Percentiles rank a stretch among this genome's conserved stretches.
Evolutionary conservation across 176 grass and related monocot species (phyloP).

Genomic region (Themeda triandra): DNA sequence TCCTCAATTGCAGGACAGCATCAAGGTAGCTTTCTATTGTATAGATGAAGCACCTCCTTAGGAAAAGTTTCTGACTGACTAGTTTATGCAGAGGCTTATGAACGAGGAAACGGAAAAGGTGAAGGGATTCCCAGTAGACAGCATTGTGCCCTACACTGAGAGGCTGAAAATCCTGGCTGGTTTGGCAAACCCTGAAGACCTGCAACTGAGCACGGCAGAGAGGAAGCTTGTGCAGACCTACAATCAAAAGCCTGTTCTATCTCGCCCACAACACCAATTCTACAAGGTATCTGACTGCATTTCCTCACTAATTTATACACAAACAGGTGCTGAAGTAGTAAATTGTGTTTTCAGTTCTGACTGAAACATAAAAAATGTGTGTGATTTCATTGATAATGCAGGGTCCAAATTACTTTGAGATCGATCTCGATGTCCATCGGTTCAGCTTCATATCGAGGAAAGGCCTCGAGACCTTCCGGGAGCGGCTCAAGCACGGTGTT

Average conservation of each 20-base stretch:
- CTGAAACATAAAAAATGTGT: conserved; percentile 19
- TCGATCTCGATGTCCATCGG: conserved; percentile 86
- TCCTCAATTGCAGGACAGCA: conserved; percentile 64
- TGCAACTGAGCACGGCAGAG: conserved; percentile 71
- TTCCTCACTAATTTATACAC: neutral
- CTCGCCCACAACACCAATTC: conserved; percentile 84
- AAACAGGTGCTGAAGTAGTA: conserved; percentile 14
- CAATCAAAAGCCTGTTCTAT: conserved; percentile 86
- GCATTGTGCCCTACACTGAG: conserved; percentile 62
- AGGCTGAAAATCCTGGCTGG: conserved; percentile 90
- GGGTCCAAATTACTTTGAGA: conserved; percentile 97
- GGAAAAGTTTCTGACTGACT: neutral
- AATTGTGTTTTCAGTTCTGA: conserved; percentile 1
- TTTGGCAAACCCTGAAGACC: conserved; percentile 73
- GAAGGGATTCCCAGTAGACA: conserved; percentile 76
- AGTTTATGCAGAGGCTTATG: conserved; percentile 57
- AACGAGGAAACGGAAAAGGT: conserved; percentile 77
- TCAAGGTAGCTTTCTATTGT: conserved; percentile 45
- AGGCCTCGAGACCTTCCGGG: conserved; percentile 75
- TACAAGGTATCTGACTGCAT: conserved; percentile 51
- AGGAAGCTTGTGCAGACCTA: conserved; percentile 84
- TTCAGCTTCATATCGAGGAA: conserved; percentile 88
- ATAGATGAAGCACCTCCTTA: neutral
- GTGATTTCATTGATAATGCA: conserved; percentile 31
- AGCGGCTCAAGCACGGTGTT: conserved; percentile 68